phyloP scores from a whole-genome alignment of 345 rosid species.

The Acer campestre region DNA sequence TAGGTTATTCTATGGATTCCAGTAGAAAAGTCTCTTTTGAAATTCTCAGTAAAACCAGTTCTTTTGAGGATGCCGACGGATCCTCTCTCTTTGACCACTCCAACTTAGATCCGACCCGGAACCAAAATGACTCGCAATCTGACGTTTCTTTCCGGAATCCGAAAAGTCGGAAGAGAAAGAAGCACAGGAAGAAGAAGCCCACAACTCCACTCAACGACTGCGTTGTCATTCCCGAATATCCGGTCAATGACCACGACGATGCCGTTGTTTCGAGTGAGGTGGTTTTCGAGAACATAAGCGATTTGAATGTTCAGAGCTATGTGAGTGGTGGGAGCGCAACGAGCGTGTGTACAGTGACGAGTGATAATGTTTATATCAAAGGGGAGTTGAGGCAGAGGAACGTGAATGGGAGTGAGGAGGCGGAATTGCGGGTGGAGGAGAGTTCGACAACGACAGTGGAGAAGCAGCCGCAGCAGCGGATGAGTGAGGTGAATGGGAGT shows the following conservation, averaged over 20 bases:
- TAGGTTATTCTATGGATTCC: not conserved
- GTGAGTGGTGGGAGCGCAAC: constrained; percentile 32
- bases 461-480: constrained; percentile 36
- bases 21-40: constrained; percentile 62
- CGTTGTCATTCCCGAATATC: constrained; percentile 44
- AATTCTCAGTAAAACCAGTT: constrained; percentile 43
- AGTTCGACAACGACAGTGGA: constrained; percentile 32
- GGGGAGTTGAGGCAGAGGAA: constrained; percentile 75
- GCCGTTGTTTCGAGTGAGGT: constrained; percentile 1
- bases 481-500: constrained; percentile 42
- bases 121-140: not conserved
- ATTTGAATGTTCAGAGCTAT: constrained; percentile 30
- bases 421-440: constrained; percentile 36
- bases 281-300: constrained; percentile 32
- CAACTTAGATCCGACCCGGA: constrained; percentile 37
- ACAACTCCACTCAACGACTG: not conserved
- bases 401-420: constrained; percentile 31
- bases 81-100: constrained; percentile 38
- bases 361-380: constrained; percentile 37
- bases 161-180: constrained; percentile 39
- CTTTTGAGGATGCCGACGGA: constrained; percentile 33
- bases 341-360: constrained; percentile 33
- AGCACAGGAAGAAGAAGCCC: constrained; percentile 41
- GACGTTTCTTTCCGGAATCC: not conserved
- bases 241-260: constrained; percentile 4